Base-by-base conservation (phyloP, 306 rosid species). In the Psophocarpus tetragonolobus region DNA sequence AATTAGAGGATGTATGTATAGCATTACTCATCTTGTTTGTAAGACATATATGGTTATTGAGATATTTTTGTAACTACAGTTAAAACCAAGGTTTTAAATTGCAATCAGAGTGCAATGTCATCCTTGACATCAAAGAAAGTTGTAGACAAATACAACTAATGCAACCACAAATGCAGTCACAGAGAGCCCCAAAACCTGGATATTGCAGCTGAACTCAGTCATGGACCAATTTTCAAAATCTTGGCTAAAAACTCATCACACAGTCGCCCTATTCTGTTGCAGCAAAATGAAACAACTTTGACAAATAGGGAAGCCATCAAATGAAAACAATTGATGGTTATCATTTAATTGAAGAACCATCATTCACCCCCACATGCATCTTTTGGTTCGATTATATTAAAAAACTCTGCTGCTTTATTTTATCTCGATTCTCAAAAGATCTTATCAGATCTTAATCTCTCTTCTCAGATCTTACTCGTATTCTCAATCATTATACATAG, bases 401-500 rank as follows among this genome's bases (percentile, higher is more conserved):
- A 21, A 61, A 41, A 30, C 62, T 14, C 29, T 30, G 42, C 1
- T 24, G 20, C 29, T 20, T 39, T 62, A n/a, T n/a, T n/a, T n/a
- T n/a, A n/a, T n/a, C n/a, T 62, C 13, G 2, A 1, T 1, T 38
- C 39, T 62, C 13, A 68, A 26, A 26, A 42, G 54, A 68, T 69
- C 77, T 24, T 1, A 29, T 62, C 45, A 82, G 75, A 82, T 71
- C 82, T 50, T 15, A 42, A 30, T 3, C 32, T 63, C 42, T 60
- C 5, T 71, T 63, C 30, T 48, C 24, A 74, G 72, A 81, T 67
- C 75, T 66, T 9, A 45, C n/a, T 29, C 20, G 41, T 11, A 68
- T 67, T 68, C 39, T 26, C 48, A 45, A 42, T 36, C 12, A 51
- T 26, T n/a, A 36, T 21, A 18, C 54, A 65, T 0, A 33, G 6